Evolutionary conservation across 2,329 filamentous ascomycete genomes (phyloP).

Genomic region (Monilinia aucupariae): DNA sequence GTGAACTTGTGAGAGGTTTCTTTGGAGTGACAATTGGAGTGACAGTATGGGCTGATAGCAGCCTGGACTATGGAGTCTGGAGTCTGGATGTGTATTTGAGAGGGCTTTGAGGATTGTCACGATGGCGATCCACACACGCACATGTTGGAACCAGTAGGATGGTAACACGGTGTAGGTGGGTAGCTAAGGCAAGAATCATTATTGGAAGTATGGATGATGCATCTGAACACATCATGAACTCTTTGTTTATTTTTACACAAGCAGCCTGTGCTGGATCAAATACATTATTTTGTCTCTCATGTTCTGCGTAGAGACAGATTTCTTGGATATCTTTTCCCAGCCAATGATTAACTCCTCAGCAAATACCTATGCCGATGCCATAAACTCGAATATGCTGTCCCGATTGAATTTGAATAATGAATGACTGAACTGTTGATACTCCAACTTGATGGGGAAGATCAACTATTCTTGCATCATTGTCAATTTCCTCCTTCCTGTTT

Average conservation of each 20-base stretch:
- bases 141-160: slow-evolving; percentile 10
- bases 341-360: background rate
- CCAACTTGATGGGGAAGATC: background rate
- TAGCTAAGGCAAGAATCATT: slow-evolving; percentile 1
- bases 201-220: slow-evolving; percentile 7
- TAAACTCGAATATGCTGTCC: background rate
- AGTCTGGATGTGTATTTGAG: no score
- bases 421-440: background rate
- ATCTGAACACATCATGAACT: slow-evolving; percentile 10
- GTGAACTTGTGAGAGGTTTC: background rate
- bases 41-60: background rate
- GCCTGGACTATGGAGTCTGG: background rate
- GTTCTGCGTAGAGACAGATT: background rate
- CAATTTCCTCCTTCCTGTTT: slow-evolving; percentile 3
- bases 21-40: background rate
- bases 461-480: background rate
- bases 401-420: background rate
- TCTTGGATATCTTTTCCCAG: background rate
- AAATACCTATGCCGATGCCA: background rate
- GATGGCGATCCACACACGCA: slow-evolving; percentile 8
- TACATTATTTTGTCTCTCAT: background rate
- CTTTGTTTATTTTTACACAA: background rate
- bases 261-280: background rate
- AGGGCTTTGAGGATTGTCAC: background rate
- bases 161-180: slow-evolving; percentile 9